Conservation (phyloP, 2,329 filamentous ascomycete species). For the Aspergillus luchuensis region DNA sequence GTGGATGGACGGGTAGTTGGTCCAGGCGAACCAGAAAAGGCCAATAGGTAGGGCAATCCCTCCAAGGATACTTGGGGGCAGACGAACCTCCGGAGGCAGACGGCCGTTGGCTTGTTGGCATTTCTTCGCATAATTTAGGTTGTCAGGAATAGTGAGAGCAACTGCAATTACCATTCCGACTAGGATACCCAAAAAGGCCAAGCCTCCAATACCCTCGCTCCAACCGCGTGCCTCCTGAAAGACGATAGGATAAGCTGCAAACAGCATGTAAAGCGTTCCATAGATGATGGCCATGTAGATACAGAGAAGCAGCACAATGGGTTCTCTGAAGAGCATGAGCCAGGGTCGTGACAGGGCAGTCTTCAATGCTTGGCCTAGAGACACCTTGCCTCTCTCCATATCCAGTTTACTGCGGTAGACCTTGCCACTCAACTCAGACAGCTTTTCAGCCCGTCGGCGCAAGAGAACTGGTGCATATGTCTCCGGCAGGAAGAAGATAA, state of each 20-base stretch:
- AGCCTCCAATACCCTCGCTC: slow-evolving; percentile 47
- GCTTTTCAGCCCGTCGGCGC: slow-evolving; percentile 50
- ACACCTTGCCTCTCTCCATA: slow-evolving; percentile 46
- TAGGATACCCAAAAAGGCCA: slow-evolving; percentile 51
- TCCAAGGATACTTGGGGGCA: slow-evolving; percentile 53
- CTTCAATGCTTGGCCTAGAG: slow-evolving; percentile 43
- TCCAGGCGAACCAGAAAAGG: slow-evolving; percentile 64
- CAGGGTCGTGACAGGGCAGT: slow-evolving; percentile 53
- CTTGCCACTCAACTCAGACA: slow-evolving; percentile 54
- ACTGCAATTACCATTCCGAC: slow-evolving; percentile 42
- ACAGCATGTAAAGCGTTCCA: slow-evolving; percentile 23
- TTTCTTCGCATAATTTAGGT: slow-evolving; percentile 37
- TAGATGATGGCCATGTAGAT: slow-evolving; percentile 39
- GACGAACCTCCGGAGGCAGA: slow-evolving; percentile 59
- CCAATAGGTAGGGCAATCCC: slow-evolving; percentile 56
- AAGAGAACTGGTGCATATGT: slow-evolving; percentile 56
- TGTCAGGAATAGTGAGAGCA: slow-evolving; percentile 42
- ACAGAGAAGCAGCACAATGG: slow-evolving; percentile 54
- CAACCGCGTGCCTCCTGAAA: slow-evolving; percentile 34
- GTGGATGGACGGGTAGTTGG: slow-evolving; percentile 48
- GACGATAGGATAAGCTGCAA: slow-evolving; percentile 22
- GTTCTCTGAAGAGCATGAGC: slow-evolving; percentile 52
- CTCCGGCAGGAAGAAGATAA: slow-evolving; percentile 35
- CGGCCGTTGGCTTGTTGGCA: slow-evolving; percentile 24
- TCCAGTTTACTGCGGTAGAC: slow-evolving; percentile 48